Percentiles rank a stretch among this genome's conserved stretches.
Conservation (phyloP, 2,329 filamentous ascomycete genomes). For the Cytospora piceicola region DNA sequence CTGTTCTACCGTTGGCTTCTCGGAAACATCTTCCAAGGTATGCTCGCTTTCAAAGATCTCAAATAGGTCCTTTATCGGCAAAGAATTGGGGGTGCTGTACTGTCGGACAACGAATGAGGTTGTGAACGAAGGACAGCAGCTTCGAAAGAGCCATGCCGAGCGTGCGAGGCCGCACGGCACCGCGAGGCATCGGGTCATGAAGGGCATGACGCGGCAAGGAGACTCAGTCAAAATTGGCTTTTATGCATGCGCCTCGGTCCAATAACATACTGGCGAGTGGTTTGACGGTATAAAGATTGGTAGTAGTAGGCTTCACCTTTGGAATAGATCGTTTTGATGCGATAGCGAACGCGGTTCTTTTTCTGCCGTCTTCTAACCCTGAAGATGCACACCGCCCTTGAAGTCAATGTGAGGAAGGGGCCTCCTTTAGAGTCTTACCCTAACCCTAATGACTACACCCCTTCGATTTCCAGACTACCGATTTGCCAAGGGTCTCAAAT, state of each 20-base stretch:
- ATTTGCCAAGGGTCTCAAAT: no score
- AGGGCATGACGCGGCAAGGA: background rate
- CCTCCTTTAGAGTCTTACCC: no score
- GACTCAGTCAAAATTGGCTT: background rate
- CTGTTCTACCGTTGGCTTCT: background rate
- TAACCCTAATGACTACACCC: no score
- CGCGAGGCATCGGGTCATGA: background rate
- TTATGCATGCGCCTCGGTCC: background rate
- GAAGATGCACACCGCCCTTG: no score
- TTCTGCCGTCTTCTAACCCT: no score
- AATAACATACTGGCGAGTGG: background rate
- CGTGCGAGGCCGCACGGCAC: background rate
- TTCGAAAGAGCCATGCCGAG: background rate
- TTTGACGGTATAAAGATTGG: background rate
- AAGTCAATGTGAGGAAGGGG: no score
- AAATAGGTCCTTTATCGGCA: background rate
- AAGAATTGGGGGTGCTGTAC: background rate
- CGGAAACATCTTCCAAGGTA: background rate
- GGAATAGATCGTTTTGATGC: no score
- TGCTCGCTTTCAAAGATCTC: background rate
- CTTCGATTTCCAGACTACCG: no score
- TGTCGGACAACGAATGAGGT: background rate
- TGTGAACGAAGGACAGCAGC: background rate
- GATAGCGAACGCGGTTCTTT: no score
- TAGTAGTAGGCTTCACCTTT: no score